Percentiles rank a stretch among this genome's conserved stretches.
phyloP scores from a whole-genome alignment of 2,329 filamentous ascomycete genomes.

The Xylariaceae sp. region DNA sequence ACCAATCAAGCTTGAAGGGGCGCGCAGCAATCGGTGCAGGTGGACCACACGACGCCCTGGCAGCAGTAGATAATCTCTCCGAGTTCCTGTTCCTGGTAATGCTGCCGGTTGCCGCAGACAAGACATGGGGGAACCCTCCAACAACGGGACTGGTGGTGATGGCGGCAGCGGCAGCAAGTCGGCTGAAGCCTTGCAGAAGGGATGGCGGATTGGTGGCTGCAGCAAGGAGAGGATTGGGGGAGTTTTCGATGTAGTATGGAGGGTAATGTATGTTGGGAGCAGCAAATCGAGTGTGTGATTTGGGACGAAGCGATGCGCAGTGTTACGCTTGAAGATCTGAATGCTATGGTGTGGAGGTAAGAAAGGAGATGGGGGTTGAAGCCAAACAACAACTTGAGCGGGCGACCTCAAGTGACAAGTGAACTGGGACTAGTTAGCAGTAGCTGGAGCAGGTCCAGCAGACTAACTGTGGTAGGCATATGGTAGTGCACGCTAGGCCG shows the following conservation, averaged over 20 bases:
- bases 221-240: constrained; percentile 15
- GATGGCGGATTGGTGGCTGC: constrained; percentile 20
- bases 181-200: constrained; percentile 15
- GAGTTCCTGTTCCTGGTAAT: constrained; percentile 18
- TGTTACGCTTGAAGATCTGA: constrained; percentile 20
- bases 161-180: constrained; percentile 14
- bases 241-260: constrained; percentile 13
- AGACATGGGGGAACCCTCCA: constrained; percentile 25
- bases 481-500: too few relatives aligned
- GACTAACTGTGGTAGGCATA: too few relatives aligned
- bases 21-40: constrained; percentile 14
- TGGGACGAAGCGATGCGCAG: constrained; percentile 20
- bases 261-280: constrained; percentile 8
- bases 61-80: constrained; percentile 5
- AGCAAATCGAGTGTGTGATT: constrained; percentile 12
- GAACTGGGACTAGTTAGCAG: neutral
- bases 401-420: constrained; percentile 11
- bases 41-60: constrained; percentile 14
- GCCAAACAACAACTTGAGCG: constrained; percentile 13
- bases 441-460: neutral
- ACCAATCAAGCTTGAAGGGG: constrained; percentile 13
- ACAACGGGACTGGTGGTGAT: constrained; percentile 26
- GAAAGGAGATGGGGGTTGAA: constrained; percentile 21
- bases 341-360: constrained; percentile 6
- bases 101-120: constrained; percentile 23